phyloP scores from a whole-genome alignment of 148 eudicot genomes.

The Silene uniflora region DNA sequence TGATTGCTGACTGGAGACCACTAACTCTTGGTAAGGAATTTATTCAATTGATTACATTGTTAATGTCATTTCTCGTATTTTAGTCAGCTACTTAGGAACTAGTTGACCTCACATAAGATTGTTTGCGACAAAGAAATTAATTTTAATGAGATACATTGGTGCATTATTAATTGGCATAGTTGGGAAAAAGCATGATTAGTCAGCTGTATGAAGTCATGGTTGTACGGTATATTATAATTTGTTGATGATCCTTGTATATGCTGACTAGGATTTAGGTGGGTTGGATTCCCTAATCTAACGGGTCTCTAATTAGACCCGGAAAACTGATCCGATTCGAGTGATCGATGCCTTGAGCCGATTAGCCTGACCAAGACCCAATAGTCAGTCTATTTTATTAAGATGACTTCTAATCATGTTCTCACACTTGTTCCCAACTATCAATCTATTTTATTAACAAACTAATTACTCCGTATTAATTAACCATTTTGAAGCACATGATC shows the following conservation, averaged over 20 bases:
- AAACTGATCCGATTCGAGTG: too few relatives aligned
- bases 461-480: not conserved
- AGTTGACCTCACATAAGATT: constrained; percentile 10
- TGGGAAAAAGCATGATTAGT: not conserved
- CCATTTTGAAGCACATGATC: not conserved
- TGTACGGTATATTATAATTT: constrained; percentile 3
- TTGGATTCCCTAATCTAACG: not conserved
- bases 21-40: constrained; percentile 15
- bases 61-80: not conserved
- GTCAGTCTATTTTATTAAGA: not conserved
- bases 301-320: not conserved
- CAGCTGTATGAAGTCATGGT: constrained; percentile 1
- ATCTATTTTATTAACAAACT: not conserved
- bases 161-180: constrained; percentile 11
- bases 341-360: not conserved
- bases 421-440: not conserved
- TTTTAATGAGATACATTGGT: not conserved
- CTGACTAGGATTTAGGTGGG: constrained; percentile 5
- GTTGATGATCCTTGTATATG: not conserved
- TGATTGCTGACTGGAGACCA: constrained; percentile 26
- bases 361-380: not conserved
- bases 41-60: not conserved
- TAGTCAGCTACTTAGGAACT: constrained; percentile 7
- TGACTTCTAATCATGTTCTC: not conserved
- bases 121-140: too few relatives aligned